phyloP scores from a whole-genome alignment of 495 filamentous ascomycete species.

The Penicillium parvum region DNA sequence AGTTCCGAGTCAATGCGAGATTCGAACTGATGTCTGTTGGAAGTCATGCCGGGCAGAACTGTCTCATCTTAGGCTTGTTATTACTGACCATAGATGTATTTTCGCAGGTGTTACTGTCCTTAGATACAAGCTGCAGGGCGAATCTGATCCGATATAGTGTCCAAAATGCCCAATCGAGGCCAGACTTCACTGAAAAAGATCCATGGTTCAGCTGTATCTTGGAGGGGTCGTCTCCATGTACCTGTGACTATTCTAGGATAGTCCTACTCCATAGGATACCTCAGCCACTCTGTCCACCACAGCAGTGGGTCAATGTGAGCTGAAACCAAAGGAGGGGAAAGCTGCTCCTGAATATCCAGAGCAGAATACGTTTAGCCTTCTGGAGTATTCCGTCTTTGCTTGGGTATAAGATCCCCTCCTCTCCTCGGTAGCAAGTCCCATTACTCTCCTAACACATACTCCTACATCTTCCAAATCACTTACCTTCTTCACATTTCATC shows the following conservation, averaged over 20 bases:
- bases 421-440: background rate
- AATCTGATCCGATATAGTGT: slow-evolving; percentile 3
- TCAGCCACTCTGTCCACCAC: slow-evolving; percentile 14
- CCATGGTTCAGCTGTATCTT: slow-evolving; percentile 13
- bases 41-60: too few species aligned
- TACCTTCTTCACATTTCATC: slow-evolving; percentile 8
- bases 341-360: slow-evolving; percentile 5
- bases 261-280: background rate
- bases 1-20: too few species aligned
- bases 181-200: slow-evolving; percentile 1
- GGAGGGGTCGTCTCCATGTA: slow-evolving; percentile 10
- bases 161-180: slow-evolving; percentile 9
- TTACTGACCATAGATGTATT: too few species aligned
- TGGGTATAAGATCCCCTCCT: slow-evolving; percentile 19
- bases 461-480: slow-evolving; percentile 3
- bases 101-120: too few species aligned
- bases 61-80: too few species aligned
- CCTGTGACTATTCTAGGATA: slow-evolving; percentile 10
- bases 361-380: slow-evolving; percentile 14
- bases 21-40: too few species aligned
- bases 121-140: too few species aligned
- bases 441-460: slow-evolving; percentile 6
- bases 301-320: slow-evolving; percentile 13
- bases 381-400: slow-evolving; percentile 12
- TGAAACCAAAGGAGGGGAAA: slow-evolving; percentile 14